Evolutionary conservation across 75 land plant species (phyloP), one percentile per base, ranked within the genome.

Genomic region (Larix kaempferi): DNA sequence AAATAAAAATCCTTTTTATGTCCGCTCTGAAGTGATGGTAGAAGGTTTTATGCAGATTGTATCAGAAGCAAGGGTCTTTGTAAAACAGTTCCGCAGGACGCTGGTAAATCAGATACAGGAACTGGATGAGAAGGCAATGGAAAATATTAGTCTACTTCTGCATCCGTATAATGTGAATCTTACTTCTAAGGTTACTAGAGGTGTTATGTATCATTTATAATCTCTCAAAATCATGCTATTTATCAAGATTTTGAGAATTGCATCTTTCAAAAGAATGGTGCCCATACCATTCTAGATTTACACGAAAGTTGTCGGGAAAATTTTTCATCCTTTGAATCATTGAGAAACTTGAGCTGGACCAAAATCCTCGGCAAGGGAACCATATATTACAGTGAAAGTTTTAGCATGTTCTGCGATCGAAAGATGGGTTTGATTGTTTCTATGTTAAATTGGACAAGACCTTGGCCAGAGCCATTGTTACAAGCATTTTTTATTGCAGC

Each of bases 201-300:
- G 78, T 2, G 85, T 82, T 5, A 37, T 84, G 79, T 92, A 93
- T 76, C 92, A 95, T 75, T 76, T 95, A 75, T 95, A 92, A 83
- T 88, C 95, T 17, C 82, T 95, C 37, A 76, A 76, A 95, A 92
- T 83, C 90, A 91, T 33, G 74, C 84, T 35, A 81, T 95, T 44
- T 90, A 90, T 76, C 88, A 92, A 73, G 91, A 91, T 73, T 95
- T 95, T 73, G 95, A 95, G 87, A 95, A 95, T 77, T 84, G 89
- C 74, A 87, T 80, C 49, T 92, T 92, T 71, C 86, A 91, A 78
- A 89, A 81, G 60, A 92, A 89, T 67, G 98, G 98, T 10, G 57
- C 90, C 0, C 84, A 82, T 11, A 85, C 82, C 81, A 25, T 77
- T 26, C 77, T 95, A 59, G 93, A 95, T 56, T 91, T 91, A 41